Evolutionary conservation across 768 basidiomycete species (phyloP), one percentile per base, ranked within the genome.

Genomic region (Neoboletus subvelutipes): DNA sequence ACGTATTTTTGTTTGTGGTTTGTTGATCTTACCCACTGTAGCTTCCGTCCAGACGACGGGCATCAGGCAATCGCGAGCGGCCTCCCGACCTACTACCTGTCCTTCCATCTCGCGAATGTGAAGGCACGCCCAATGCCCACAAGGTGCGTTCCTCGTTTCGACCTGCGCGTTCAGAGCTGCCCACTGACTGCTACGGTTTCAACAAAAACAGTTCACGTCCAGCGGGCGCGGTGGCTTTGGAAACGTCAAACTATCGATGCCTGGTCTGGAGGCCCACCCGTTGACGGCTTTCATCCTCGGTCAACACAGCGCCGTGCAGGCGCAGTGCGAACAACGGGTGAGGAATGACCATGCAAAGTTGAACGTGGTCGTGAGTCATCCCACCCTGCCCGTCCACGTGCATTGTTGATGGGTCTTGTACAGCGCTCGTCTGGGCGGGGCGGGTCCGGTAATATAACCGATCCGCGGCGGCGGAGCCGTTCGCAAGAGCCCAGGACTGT

Each of bases 381-480:
- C 17, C 36, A 13, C n/a, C 3, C 22, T 42, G 8, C 37, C 20
- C 7, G 5, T 20, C 34, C 15, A n/a, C 37, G 13, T 20, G 20
- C 11, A 8, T 4, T 40, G n/a, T 13, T 60, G 42, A 52, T 31
- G 24, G 9, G 5, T 42, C 24, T 5, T 28, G 42, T 12, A 12
- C 29, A 70, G 69, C 61, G 47, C 22, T 70, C 68, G 33, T 68
- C 62, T 1, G 68, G 68, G 10, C 62, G 68, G 8, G 68, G 68
- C 3, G 68, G 68, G 2, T 60, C 59, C 3, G 68, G 68, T 18
- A 70, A 70, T 22, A 70, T 70, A 51, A 59, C 51, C 1, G 42
- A 57, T 24, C 8, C 22, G 17, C 59, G 43, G 26, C 56, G 54
- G 13, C 60, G 58, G 12, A 55, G 50, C 6, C 47, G 36, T 9